A percentile compares a stretch with the other conserved stretches of the same genome.
Conservation (phyloP, 1,284 basidiomycete species). For the Malassezia brasiliensis region DNA sequence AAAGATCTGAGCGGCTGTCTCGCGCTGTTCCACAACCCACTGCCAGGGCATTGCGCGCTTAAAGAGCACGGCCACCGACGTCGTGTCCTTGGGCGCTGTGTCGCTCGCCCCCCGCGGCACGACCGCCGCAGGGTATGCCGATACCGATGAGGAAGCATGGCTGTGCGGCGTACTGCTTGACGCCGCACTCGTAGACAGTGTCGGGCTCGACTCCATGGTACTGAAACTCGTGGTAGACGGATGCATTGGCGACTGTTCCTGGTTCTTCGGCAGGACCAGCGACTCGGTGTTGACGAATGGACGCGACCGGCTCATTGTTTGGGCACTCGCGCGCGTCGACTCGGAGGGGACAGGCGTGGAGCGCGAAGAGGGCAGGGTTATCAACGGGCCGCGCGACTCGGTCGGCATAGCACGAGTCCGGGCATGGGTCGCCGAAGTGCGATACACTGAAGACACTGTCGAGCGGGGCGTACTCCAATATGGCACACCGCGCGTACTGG, state of each 20-base stretch:
- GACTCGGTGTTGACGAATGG: constrained; percentile 7
- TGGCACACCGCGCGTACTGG: too few species aligned
- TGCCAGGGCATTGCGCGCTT: constrained; percentile 33
- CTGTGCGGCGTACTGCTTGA: neutral
- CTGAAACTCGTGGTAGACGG: too few species aligned
- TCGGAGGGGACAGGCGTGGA: too few species aligned
- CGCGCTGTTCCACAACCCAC: constrained; percentile 35
- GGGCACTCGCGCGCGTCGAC: too few species aligned
- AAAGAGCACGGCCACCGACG: constrained; percentile 29
- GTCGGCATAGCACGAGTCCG: too few species aligned
- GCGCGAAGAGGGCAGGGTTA: too few species aligned
- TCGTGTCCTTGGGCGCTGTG: neutral
- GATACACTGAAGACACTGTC: too few species aligned
- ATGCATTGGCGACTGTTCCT: neutral
- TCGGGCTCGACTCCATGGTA: neutral
- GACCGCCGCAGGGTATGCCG: neutral
- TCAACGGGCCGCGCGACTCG: too few species aligned
- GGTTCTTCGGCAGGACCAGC: constrained; percentile 1
- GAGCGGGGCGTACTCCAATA: too few species aligned
- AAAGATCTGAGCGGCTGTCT: constrained; percentile 43
- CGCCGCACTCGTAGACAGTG: neutral
- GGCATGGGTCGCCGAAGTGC: too few species aligned
- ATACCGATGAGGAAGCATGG: too few species aligned
- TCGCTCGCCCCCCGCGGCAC: neutral
- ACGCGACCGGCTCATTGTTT: neutral